A percentile compares a stretch with the other conserved stretches of the same genome.
phyloP scores from a whole-genome alignment of 164 flowering plant genomes.

The Litsea cubeba region DNA sequence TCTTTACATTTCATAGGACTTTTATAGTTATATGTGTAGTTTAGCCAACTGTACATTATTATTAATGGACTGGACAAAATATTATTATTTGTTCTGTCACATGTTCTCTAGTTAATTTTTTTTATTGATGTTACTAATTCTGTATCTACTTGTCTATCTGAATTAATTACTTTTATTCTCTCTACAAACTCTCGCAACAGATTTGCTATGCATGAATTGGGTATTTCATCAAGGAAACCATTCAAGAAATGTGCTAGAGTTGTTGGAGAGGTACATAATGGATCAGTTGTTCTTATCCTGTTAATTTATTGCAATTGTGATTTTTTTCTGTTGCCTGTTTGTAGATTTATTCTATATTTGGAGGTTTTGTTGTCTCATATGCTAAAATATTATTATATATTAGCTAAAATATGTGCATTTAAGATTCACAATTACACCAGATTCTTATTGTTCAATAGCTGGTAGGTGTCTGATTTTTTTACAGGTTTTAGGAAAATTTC shows the following conservation, averaged over 20 bases:
- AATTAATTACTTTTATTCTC: neutral
- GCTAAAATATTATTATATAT: neutral
- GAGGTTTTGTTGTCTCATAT: neutral
- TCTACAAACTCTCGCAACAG: constrained; percentile 33
- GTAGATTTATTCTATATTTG: constrained; percentile 1
- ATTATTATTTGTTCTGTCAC: neutral
- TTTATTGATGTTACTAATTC: neutral
- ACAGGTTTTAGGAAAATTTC: constrained; percentile 94
- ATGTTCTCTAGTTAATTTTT: neutral
- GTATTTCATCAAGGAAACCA: constrained; percentile 87
- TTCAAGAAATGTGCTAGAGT: constrained; percentile 96
- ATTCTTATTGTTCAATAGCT: neutral
- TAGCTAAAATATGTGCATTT: neutral
- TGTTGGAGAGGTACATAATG: constrained; percentile 73
- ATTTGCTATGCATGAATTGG: constrained; percentile 96
- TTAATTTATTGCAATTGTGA: neutral
- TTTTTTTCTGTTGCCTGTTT: neutral
- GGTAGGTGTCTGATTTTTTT: constrained; percentile 7
- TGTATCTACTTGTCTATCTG: neutral
- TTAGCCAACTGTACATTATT: no score
- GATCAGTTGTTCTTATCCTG: neutral
- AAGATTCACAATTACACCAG: neutral
- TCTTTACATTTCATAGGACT: no score
- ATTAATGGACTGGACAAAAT: neutral
- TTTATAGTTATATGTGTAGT: no score